Percentiles rank a stretch among this genome's conserved stretches.
Evolutionary conservation across 495 filamentous ascomycete species (phyloP).

Genomic region (Emericellopsis terricola): DNA sequence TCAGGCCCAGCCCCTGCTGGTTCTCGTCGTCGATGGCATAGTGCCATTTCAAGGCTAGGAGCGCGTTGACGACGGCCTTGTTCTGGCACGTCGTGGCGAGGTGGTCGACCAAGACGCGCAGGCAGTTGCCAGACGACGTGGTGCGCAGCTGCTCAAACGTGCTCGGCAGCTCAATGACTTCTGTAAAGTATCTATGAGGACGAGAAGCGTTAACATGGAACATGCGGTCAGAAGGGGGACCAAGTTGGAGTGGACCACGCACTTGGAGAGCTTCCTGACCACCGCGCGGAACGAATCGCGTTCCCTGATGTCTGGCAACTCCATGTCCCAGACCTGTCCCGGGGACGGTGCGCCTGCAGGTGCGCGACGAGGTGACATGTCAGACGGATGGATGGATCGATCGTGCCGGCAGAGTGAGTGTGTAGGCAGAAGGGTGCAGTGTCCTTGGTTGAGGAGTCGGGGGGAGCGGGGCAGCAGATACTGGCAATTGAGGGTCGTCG

Average conservation of each 20-base stretch:
- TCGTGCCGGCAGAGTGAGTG: too few relatives aligned
- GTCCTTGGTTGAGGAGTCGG: too few relatives aligned
- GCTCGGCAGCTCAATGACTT: conserved; percentile 44
- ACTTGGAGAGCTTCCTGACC: conserved; percentile 53
- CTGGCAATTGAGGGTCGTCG: too few relatives aligned
- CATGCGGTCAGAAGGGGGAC: too few relatives aligned
- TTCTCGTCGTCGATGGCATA: conserved; percentile 46
- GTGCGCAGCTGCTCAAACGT: conserved; percentile 69
- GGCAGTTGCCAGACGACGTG: conserved; percentile 40
- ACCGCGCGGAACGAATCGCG: conserved; percentile 46
- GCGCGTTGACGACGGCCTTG: conserved; percentile 53
- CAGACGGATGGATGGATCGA: too few relatives aligned
- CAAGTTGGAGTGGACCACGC: conserved; percentile 6
- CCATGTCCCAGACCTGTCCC: too few relatives aligned
- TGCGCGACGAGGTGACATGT: too few relatives aligned
- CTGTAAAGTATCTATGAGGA: conserved; percentile 49
- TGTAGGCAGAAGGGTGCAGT: too few relatives aligned
- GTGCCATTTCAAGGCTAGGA: conserved; percentile 71
- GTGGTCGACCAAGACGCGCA: conserved; percentile 47
- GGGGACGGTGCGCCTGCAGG: too few relatives aligned
- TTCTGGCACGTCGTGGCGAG: conserved; percentile 50
- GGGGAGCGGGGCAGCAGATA: too few relatives aligned
- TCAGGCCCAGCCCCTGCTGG: conserved; percentile 46
- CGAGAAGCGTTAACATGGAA: too few relatives aligned
- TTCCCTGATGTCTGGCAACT: conserved; percentile 42